Evolutionary conservation across 2,329 filamentous ascomycete species (phyloP), one percentile per base, ranked within the genome.

Genomic region (Stachybotrys chlorohalonatus): DNA sequence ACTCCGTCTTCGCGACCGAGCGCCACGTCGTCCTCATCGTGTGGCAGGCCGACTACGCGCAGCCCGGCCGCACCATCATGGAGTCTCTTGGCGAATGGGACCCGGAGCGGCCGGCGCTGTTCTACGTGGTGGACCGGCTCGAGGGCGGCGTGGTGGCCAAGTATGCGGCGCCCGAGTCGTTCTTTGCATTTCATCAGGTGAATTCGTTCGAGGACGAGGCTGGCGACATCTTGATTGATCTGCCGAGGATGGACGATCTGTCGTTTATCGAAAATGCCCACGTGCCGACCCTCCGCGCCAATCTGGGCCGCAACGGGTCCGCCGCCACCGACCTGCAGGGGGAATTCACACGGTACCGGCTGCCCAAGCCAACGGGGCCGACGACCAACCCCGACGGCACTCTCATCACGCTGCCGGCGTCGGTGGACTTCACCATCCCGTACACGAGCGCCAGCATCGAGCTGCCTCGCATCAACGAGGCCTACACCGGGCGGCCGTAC

Each of bases 1-100:
- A 57, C 15, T 24, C 56, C 2, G n/a, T 57, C 0, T 57, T 57
- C 31, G 52, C 52, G 30, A 54, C 52, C 3, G 15, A 54, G n/a
- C 30, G 54, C 13, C 54, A 57, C 11, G 46, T 56, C 13, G 52
- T 57, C 16, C 50, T 56, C 5, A 31, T 57, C n/a, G 55, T 58
- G 5, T 54, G 53, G 55, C 55, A 58, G 45, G 53, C 57, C 16
- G 55, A 57, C 7, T 42, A 52, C 11, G 31, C 49, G 7, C 46
- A 52, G 50, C 36, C 36, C 7, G 56, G 52, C 2, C 47, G 32
- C n/a, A 57, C 52, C 1, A 5, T 57, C 8, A 11, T 57, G 47
- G 52, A 54, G 11, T 51, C 36, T 17, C 49, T 57, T 3, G 47
- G 56, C 3, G 17, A 39, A 1, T 57, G 54, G 56, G 15, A 52